Evolutionary conservation across 768 basidiomycete genomes (phyloP), one percentile per base, ranked within the genome.

Genomic region (Psilocybe azurescens): DNA sequence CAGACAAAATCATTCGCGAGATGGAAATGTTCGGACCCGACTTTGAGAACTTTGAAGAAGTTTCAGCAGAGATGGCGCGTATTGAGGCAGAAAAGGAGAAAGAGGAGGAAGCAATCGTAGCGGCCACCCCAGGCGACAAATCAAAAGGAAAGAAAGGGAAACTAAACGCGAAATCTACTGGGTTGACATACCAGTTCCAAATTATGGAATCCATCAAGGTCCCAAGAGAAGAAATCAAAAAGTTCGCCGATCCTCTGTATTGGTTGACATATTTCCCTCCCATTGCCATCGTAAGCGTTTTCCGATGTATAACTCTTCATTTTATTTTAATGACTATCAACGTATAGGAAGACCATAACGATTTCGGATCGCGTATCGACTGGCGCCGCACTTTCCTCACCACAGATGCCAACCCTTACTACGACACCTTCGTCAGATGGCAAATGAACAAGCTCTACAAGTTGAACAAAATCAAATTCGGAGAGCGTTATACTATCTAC

Each of bases 401-500:
- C 0, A 98, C 97, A 28, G 90, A 95, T 55, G 88, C 89, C 20
- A 99, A 99, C 75, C 97, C 96, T 1, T 99, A 97, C 78, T 99
- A 94, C 73, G 97, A 99, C 76, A 78, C 91, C 2, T 99, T 99
- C 72, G 94, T 99, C 52, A 89, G 95, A 36, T 99, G 97, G 97
- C 97, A 99, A 73, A 89, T 95, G 75, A 98, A 97, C 82, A 95
- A 93, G 73, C 83, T 99, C 8, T 83, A 94, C 76, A 81, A 79
- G 47, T 81, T 95, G 51, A 91, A 91, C 36, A 96, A 95, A 78
- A 94, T 99, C 82, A 97, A 97, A 77, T 99, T 98, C 72, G 97
- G 97, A 53, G 93, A 97, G 77, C 89, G 97, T 48, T 97, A 98
- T 76, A 99, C 97, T 13, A 94, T 99, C 72, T 99, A 97, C 83